Conservation (phyloP, 495 filamentous ascomycete species). For the Neurospora africana region DNA sequence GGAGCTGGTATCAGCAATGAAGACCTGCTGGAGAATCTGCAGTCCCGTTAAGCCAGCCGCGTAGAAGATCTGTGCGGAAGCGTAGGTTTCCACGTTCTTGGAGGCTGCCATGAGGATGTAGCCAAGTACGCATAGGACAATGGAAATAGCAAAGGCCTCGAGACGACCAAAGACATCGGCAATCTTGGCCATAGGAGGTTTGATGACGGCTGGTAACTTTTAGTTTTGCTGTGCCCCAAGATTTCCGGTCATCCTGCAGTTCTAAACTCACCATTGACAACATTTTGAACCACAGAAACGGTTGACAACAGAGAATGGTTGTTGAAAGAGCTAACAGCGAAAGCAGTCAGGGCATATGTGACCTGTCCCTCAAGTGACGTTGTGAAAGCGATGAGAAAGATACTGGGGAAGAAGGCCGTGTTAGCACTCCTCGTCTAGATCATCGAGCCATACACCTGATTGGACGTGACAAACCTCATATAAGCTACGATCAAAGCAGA, state of each 20-base stretch:
- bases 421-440: background rate
- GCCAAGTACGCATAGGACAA: slow-evolving; percentile 26
- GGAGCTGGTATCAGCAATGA: slow-evolving; percentile 57
- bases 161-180: slow-evolving; percentile 35
- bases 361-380: slow-evolving; percentile 38
- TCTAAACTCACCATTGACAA: slow-evolving; percentile 32
- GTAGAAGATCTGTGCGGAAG: slow-evolving; percentile 41
- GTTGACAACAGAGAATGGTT: slow-evolving; percentile 48
- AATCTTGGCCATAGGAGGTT: slow-evolving; percentile 34
- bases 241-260: background rate
- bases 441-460: background rate
- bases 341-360: slow-evolving; percentile 32
- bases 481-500: slow-evolving; percentile 35
- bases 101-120: slow-evolving; percentile 31
- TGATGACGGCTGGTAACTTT: slow-evolving; percentile 25
- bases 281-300: slow-evolving; percentile 44
- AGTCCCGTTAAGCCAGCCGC: slow-evolving; percentile 39
- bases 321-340: slow-evolving; percentile 44
- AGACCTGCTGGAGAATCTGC: slow-evolving; percentile 48
- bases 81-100: slow-evolving; percentile 27
- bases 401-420: slow-evolving; percentile 2
- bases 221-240: background rate
- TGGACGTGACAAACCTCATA: slow-evolving; percentile 20
- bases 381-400: slow-evolving; percentile 36
- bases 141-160: slow-evolving; percentile 27